These are phyloP conservation scores for Raphanus sativus DNA, from an alignment of 345 rosid species.

Conservation along the genomic window DNA sequence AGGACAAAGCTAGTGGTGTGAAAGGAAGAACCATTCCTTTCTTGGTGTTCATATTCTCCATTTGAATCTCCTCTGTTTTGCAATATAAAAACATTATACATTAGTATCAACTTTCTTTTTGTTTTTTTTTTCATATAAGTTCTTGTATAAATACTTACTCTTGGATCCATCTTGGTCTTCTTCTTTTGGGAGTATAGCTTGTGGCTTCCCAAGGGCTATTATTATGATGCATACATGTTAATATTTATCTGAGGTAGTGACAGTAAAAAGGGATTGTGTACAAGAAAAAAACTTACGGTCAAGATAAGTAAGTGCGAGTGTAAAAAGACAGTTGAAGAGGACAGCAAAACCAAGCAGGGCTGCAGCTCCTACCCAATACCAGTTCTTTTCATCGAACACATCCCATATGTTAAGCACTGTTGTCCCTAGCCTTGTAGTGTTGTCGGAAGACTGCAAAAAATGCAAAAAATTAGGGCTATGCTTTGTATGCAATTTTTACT, in stretches of 20 bases:
- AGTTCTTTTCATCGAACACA: constrained; percentile 52
- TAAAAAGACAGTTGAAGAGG: constrained; percentile 72
- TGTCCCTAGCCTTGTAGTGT: constrained; percentile 51
- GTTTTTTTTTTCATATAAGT: not conserved
- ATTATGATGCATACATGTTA: constrained; percentile 15
- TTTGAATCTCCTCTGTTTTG: constrained; percentile 51
- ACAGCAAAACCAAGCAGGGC: constrained; percentile 62
- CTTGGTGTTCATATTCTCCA: constrained; percentile 45
- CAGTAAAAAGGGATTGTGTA: not conserved
- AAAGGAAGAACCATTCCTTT: constrained; percentile 87
- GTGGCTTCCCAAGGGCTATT: constrained; percentile 71
- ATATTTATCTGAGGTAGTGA: not conserved
- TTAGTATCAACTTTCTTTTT: not conserved
- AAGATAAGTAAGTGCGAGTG: constrained; percentile 65
- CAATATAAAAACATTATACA: not conserved
- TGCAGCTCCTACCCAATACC: constrained; percentile 86
- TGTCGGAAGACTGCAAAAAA: constrained; percentile 48
- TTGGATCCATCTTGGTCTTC: constrained; percentile 15
- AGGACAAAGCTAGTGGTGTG: constrained; percentile 76
- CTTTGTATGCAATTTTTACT: not conserved
- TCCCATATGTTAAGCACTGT: constrained; percentile 56
- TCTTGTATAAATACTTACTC: constrained; percentile 1
- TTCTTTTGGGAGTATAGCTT: constrained; percentile 60
- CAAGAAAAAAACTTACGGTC: constrained; percentile 51
- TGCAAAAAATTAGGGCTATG: not conserved